Evolutionary conservation across 805 yeast species (phyloP), one percentile per base, ranked within the genome.

Genomic region (Wickerhamiella spandovensis): DNA sequence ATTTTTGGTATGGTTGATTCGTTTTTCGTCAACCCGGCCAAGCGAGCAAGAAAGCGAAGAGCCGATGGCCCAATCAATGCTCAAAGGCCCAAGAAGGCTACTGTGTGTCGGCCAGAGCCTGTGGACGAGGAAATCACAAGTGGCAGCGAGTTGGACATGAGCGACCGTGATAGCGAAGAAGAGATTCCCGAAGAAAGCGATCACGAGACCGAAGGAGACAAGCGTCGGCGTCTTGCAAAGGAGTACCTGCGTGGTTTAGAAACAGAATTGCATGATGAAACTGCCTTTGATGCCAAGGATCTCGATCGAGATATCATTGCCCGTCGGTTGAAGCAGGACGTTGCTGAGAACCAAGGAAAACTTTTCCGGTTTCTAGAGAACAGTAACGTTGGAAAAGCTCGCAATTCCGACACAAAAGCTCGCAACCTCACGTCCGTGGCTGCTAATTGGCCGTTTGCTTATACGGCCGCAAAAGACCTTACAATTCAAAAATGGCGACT

Each of bases 161-260:
- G 48, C 18, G 59, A 50, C 17, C 54, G 47, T 6, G 28, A 25
- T 28, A 50, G 54, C 25, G 59, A 55, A 56, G 92, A 83, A 63
- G 59, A 82, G n/a, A 84, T 80, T 57, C 90, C 82, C 30, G 92
- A 81, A 56, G 94, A 82, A 57, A 78, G 79, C 56, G 78, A 71
- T 15, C 74, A 72, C 17, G 97, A 90, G 66, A 77, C 78, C 46
- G 94, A 89, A 8, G 94, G 95, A 0, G 98, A 92, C 61, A 88
- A 86, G 67, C 78, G 98, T 67, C 78, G 98, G 67, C 73, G 97
- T 61, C 73, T 92, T 53, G 97, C 97, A 17, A 88, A 88, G 66
- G 92, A 89, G 66, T 92, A 92, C 65, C 70, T 92, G 54, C 88
- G 82, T 44, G 84, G 83, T 61, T 68, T 92, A 60, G 79, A 84